Base-by-base conservation (phyloP, 371 early-diverging fungal genomes). In the Amoeboradix gromovi region DNA sequence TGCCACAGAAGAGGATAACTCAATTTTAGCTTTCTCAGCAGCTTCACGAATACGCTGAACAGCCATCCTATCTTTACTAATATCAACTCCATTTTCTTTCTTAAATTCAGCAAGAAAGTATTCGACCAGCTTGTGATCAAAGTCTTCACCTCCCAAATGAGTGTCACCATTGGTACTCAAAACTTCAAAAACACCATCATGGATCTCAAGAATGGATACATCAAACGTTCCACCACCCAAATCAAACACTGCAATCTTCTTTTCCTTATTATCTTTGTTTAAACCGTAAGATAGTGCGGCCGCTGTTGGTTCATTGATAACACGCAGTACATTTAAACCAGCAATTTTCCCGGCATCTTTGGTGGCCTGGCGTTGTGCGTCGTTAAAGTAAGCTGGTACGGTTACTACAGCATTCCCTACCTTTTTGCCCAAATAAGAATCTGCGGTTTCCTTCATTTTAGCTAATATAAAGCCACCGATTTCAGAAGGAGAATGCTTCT, bases 221-320 rank as follows among this genome's bases (percentile, higher is more conserved):
- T 99, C 98, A 80, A 99, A 99, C 1, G 98, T 99, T 72, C 99
- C 99, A 76, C 99, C 98, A 68, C 99, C 98, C 71, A 99, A 83
- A 84, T 99, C 98, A 81, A 90, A 99, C n/a, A 99, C 96, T 30
- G 94, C 95, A 48, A 98, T 85, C 31, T 84, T 75, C 74, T 85
- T 84, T 73, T 90, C 91, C 75, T 88, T 87, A 78, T 92, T 89
- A 66, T 85, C 74, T 82, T 93, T 94, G 78, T 95, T 96, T 16
- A 95, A 79, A 71, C 98, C 98, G 77, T 94, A 98, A 66, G 98
- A 95, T 69, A 95, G 80, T 66, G 99, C 98, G 69, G 98, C 97
- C 22, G 98, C 98, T 0, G 97, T 97, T 66, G 98, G 98, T 75
- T 99, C 99, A 80, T 97, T 98, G 77, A 98, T 94, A 68, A 99